Evolutionary conservation across 768 basidiomycete genomes (phyloP).

Genomic region (Trametes coccinea): DNA sequence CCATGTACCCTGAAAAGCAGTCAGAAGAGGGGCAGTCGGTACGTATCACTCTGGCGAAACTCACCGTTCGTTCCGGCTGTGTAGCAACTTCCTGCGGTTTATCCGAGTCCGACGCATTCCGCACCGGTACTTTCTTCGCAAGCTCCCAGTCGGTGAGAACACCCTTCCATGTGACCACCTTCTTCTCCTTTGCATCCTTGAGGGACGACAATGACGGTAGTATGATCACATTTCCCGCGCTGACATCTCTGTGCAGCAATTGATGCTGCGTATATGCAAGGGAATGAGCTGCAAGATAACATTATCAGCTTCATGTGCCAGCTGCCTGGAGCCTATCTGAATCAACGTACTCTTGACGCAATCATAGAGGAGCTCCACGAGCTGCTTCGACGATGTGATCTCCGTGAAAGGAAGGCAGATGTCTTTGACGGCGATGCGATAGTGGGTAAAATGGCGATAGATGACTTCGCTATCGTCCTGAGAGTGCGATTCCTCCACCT

Average conservation of each 20-base stretch:
- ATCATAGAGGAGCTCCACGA: conserved; percentile 3
- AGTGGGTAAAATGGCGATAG: conserved; percentile 6
- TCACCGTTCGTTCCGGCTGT: no score
- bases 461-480: neutral
- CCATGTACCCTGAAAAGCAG: no score
- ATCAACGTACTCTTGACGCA: neutral
- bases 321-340: no score
- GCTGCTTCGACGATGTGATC: conserved; percentile 5
- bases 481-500: neutral
- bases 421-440: conserved; percentile 15
- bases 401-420: conserved; percentile 2
- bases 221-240: conserved; percentile 3
- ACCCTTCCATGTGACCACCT: neutral
- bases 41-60: no score
- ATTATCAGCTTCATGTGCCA: neutral
- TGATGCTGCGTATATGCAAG: neutral
- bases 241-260: neutral
- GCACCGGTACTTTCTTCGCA: neutral
- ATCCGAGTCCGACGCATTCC: no score
- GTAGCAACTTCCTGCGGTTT: no score
- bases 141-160: conserved; percentile 7
- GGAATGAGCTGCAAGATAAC: neutral
- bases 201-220: neutral
- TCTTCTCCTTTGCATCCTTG: neutral
- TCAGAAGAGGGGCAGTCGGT: no score